phyloP scores from a whole-genome alignment of 2,329 filamentous ascomycete genomes.

The Venturia asperata region DNA sequence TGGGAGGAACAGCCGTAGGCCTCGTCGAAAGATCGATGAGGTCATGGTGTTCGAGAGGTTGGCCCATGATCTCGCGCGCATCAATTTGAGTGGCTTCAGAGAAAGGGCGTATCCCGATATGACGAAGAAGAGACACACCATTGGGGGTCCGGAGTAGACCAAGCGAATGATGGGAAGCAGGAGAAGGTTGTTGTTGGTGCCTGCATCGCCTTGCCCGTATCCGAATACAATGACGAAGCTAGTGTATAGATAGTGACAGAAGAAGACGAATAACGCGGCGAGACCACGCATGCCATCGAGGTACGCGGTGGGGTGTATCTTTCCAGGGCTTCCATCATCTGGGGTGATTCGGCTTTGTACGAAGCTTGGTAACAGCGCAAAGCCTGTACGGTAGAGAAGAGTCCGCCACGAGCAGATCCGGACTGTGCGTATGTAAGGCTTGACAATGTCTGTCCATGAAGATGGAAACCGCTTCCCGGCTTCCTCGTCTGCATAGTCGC shows the following conservation, averaged over 20 bases:
- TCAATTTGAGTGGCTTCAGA: slow-evolving; percentile 30
- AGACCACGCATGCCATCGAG: slow-evolving; percentile 53
- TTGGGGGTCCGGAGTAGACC: slow-evolving; percentile 49
- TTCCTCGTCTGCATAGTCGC: slow-evolving; percentile 12
- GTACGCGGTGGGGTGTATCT: slow-evolving; percentile 48
- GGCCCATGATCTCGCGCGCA: slow-evolving; percentile 26
- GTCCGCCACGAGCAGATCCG: slow-evolving; percentile 15
- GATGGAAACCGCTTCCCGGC: slow-evolving; percentile 6
- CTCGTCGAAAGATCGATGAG: slow-evolving; percentile 24
- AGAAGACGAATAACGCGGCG: slow-evolving; percentile 50
- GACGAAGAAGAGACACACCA: slow-evolving; percentile 56
- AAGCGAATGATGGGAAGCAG: slow-evolving; percentile 50
- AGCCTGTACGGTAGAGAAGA: slow-evolving; percentile 23
- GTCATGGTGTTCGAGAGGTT: slow-evolving; percentile 25
- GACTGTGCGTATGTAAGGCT: slow-evolving; percentile 12
- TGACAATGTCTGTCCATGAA: slow-evolving; percentile 9
- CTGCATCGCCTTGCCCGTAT: slow-evolving; percentile 44
- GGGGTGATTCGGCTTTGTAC: slow-evolving; percentile 40
- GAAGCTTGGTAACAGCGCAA: slow-evolving; percentile 50
- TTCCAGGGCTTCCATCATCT: slow-evolving; percentile 33
- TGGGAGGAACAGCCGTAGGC: slow-evolving; percentile 24
- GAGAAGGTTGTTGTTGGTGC: slow-evolving; percentile 40
- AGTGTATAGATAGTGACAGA: slow-evolving; percentile 52
- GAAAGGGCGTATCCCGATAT: slow-evolving; percentile 56
- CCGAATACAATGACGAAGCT: slow-evolving; percentile 31